Conservation (phyloP, 2,329 filamentous ascomycete genomes). For the Huntiella abstrusa region DNA sequence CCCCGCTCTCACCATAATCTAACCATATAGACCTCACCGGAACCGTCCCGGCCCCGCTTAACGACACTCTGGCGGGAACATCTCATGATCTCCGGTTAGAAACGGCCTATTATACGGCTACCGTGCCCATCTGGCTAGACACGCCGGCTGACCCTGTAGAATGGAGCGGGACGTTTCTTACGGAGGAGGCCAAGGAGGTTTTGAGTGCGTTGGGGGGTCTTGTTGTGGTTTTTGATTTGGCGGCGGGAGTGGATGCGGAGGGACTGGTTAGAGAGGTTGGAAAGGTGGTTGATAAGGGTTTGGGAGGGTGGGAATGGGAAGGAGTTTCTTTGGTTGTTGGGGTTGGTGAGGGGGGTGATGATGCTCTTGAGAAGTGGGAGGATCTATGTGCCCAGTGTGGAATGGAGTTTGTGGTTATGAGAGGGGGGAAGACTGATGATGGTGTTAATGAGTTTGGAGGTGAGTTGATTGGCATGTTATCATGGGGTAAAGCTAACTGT, state of each 20-base stretch:
- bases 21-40: conserved; percentile 32
- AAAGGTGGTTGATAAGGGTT: conserved; percentile 33
- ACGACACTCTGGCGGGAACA: conserved; percentile 33
- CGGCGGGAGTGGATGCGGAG: conserved; percentile 11
- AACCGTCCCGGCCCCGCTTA: conserved; percentile 21
- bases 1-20: neutral
- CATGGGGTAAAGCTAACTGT: neutral
- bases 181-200: conserved; percentile 42
- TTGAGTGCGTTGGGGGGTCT: conserved; percentile 40
- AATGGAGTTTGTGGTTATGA: conserved; percentile 43
- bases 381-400: conserved; percentile 36
- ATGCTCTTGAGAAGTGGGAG: conserved; percentile 39
- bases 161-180: conserved; percentile 40
- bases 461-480: conserved; percentile 17
- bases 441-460: conserved; percentile 39
- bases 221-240: conserved; percentile 23
- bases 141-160: conserved; percentile 26
- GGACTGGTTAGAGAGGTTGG: conserved; percentile 33
- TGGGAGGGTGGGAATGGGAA: conserved; percentile 45
- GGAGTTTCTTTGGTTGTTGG: conserved; percentile 42
- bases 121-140: conserved; percentile 49
- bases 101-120: conserved; percentile 42
- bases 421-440: conserved; percentile 20
- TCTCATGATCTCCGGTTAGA: conserved; percentile 36
- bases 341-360: conserved; percentile 24